These are phyloP conservation scores for Yarrowia divulgata DNA, from an alignment of 805 yeast genomes.

Conservation along the genomic window DNA sequence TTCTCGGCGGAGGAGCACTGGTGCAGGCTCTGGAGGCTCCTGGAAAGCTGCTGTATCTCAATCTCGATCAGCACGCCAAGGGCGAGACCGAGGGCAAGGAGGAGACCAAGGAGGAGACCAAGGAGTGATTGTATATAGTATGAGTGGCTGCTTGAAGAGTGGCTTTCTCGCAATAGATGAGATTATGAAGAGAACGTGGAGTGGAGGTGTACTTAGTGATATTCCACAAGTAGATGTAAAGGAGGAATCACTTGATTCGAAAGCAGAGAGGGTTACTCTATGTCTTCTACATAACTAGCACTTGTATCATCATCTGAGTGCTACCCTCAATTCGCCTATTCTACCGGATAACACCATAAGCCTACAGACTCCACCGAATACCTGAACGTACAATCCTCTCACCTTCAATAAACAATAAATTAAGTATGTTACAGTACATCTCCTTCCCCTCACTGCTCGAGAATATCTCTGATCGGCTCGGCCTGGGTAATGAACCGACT, in stretches of 20 bases:
- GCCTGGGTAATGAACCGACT: slow-evolving; percentile 31
- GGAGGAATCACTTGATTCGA: too few relatives aligned
- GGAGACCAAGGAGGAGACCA: slow-evolving; percentile 12
- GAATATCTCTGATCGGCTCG: slow-evolving; percentile 34
- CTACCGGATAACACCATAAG: too few relatives aligned
- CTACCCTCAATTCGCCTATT: too few relatives aligned
- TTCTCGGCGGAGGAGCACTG: slow-evolving; percentile 87
- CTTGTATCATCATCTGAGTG: too few relatives aligned
- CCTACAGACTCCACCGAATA: too few relatives aligned
- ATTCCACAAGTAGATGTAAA: too few relatives aligned
- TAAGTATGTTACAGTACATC: background rate
- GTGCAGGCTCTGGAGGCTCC: slow-evolving; percentile 79
- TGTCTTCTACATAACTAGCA: too few relatives aligned
- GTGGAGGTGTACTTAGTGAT: background rate
- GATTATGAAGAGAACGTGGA: too few relatives aligned
- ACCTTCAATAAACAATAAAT: background rate
- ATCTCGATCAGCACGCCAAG: slow-evolving; percentile 53
- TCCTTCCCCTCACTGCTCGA: slow-evolving; percentile 6
- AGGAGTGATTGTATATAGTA: slow-evolving; percentile 29
- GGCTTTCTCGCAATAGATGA: too few relatives aligned
- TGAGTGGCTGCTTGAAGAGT: too few relatives aligned
- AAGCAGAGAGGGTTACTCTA: too few relatives aligned
- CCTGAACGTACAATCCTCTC: too few relatives aligned
- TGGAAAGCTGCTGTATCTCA: slow-evolving; percentile 72
- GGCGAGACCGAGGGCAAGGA: slow-evolving; percentile 24